phyloP scores from a whole-genome alignment of 2,329 filamentous ascomycete species.

The Neurospora sp. region DNA sequence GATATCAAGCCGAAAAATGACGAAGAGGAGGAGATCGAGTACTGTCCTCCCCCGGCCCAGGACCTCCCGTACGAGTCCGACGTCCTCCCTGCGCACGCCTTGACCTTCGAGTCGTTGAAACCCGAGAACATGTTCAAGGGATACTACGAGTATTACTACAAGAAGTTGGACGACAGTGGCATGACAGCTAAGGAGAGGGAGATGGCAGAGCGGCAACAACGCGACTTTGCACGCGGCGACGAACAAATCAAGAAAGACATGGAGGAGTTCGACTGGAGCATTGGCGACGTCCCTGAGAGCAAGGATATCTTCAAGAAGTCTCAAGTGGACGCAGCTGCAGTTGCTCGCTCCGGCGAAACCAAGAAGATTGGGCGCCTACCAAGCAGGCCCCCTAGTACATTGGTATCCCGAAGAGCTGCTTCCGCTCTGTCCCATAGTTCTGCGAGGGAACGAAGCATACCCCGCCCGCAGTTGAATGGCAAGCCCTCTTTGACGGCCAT shows the following conservation, averaged over 20 bases:
- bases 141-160: conserved; percentile 51
- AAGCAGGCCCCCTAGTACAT: conserved; percentile 32
- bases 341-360: conserved; percentile 4
- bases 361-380: conserved; percentile 15
- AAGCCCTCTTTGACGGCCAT: conserved; percentile 23
- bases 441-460: conserved; percentile 18
- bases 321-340: conserved; percentile 14
- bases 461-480: conserved; percentile 17
- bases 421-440: conserved; percentile 29
- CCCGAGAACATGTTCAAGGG: conserved; percentile 49
- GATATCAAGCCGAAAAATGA: conserved; percentile 42
- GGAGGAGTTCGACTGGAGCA: conserved; percentile 51
- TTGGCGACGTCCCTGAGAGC: conserved; percentile 43
- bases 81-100: conserved; percentile 47
- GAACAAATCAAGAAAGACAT: conserved; percentile 58
- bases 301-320: conserved; percentile 27
- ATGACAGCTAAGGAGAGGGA: conserved; percentile 52
- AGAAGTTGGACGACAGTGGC: conserved; percentile 58
- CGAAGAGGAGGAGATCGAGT: conserved; percentile 72
- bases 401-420: conserved; percentile 45
- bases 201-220: conserved; percentile 42
- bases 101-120: conserved; percentile 49
- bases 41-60: conserved; percentile 66
- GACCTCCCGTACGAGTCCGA: conserved; percentile 61
- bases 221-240: conserved; percentile 47